Evolutionary conservation across 768 basidiomycete genomes (phyloP).

Genomic region (Calocera cornea): DNA sequence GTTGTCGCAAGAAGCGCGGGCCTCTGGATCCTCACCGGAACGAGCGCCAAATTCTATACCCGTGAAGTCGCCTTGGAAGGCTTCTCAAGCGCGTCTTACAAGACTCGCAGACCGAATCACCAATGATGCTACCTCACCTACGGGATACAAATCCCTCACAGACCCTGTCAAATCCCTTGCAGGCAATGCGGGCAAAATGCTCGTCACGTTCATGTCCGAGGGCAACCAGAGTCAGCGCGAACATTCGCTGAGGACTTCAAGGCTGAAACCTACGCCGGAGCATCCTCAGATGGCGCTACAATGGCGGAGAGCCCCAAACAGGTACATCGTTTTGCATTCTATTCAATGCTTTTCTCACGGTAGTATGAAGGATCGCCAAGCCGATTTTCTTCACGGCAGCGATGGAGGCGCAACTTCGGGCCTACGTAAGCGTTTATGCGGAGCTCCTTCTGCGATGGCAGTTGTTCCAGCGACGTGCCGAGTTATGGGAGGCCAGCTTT

Average conservation of each 20-base stretch:
- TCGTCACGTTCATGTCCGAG: background rate
- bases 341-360: background rate
- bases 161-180: conserved; percentile 4
- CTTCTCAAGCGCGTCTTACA: background rate
- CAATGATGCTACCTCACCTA: background rate
- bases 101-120: background rate
- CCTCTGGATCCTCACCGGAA: background rate
- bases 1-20: background rate
- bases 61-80: background rate
- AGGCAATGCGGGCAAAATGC: background rate
- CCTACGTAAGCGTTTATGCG: conserved; percentile 37
- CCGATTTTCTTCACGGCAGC: conserved; percentile 5
- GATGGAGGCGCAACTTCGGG: background rate
- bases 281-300: background rate
- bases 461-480: conserved; percentile 52
- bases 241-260: background rate
- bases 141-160: background rate
- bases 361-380: background rate
- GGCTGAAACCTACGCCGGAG: conserved; percentile 1
- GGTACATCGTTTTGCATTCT: background rate
- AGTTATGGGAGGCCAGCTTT: conserved; percentile 28
- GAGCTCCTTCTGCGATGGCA: conserved; percentile 66
- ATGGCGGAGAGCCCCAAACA: background rate
- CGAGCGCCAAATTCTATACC: background rate
- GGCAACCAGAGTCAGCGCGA: background rate